Evolutionary conservation across 495 filamentous ascomycete genomes (phyloP).

Genomic region (Tuber microsphaerosporum): DNA sequence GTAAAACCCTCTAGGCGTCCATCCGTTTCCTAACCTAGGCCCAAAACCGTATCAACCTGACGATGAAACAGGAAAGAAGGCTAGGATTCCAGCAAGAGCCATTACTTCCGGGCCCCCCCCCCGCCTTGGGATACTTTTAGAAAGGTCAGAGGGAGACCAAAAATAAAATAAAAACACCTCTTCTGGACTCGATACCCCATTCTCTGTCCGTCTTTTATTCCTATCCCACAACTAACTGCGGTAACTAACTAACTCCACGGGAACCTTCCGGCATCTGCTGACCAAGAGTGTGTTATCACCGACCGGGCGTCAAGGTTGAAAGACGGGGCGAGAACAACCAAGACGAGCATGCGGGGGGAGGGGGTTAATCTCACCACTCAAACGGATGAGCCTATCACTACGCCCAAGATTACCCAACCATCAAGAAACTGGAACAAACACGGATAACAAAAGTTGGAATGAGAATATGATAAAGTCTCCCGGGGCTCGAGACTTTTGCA

Average conservation of each 20-base stretch:
- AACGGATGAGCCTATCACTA: not conserved
- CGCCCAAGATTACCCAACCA: not conserved
- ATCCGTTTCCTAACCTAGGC: not conserved
- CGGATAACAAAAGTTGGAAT: not conserved
- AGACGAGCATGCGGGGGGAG: not conserved
- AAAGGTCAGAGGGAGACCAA: not conserved
- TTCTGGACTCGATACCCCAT: not conserved
- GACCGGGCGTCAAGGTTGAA: not conserved
- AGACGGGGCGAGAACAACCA: not conserved
- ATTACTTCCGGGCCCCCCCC: not conserved
- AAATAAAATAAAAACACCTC: not conserved
- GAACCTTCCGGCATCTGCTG: not conserved
- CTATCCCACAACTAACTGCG: not conserved
- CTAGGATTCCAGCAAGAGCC: not conserved
- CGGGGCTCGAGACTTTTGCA: not conserved
- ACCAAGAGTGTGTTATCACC: constrained; percentile 1
- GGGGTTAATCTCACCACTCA: not conserved
- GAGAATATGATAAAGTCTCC: not conserved
- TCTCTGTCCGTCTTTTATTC: not conserved
- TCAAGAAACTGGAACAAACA: not conserved
- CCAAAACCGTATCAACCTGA: not conserved
- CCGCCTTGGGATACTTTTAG: not conserved
- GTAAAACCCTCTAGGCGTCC: not conserved
- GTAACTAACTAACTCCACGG: not conserved
- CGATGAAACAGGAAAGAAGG: not conserved